Percentiles rank a stretch among this genome's conserved stretches.
These are phyloP conservation scores for Arctium minus DNA, from an alignment of 129 eudicot genomes.

Conservation along the genomic window DNA sequence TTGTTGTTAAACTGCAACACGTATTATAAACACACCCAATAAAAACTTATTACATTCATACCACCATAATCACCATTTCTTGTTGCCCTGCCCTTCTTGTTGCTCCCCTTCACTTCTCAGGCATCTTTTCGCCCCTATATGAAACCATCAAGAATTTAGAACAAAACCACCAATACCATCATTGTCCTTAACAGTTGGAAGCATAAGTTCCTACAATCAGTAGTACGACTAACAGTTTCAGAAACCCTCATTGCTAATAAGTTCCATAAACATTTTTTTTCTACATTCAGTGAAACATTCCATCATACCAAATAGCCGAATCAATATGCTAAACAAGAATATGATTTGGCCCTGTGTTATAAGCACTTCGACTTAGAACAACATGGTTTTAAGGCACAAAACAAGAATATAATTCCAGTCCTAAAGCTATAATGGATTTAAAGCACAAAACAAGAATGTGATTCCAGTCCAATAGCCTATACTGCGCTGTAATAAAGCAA, in stretches of 20 bases:
- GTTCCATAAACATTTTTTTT: neutral
- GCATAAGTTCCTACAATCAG: neutral
- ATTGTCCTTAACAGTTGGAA: neutral
- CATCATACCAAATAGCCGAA: neutral
- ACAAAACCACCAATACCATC: neutral
- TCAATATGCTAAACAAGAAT: neutral
- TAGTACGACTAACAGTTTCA: neutral
- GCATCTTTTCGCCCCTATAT: conserved; percentile 10
- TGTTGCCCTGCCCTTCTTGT: neutral
- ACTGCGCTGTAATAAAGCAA: too few relatives aligned
- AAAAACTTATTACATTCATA: neutral
- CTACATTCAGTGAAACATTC: too few relatives aligned
- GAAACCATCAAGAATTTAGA: conserved; percentile 8
- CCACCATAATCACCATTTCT: neutral
- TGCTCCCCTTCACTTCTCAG: conserved; percentile 11
- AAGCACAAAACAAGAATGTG: too few relatives aligned
- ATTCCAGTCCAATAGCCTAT: neutral
- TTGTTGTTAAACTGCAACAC: neutral
- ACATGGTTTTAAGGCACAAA: neutral
- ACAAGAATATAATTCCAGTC: neutral
- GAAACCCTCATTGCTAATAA: neutral
- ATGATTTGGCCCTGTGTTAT: neutral
- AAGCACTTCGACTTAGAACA: neutral
- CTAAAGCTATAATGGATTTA: too few relatives aligned
- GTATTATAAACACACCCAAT: neutral